phyloP scores from a whole-genome alignment of 441 rosid genomes.

The Erodium texanum region DNA sequence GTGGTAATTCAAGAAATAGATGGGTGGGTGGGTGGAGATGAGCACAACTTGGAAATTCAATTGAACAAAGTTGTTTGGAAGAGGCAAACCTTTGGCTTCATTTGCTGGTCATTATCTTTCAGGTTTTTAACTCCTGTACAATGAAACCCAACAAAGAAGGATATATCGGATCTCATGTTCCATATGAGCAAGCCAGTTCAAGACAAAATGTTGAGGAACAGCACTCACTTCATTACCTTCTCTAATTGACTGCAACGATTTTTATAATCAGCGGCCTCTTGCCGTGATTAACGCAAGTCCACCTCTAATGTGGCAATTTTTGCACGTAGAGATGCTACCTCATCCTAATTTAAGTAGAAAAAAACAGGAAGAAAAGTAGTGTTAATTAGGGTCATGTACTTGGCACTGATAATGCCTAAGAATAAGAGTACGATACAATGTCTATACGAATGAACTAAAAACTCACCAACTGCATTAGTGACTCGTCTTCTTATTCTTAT shows the following conservation, averaged over 20 bases:
- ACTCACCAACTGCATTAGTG: neutral
- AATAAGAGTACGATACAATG: neutral
- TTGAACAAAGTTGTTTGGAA: conserved; percentile 4
- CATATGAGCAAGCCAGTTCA: conserved; percentile 10
- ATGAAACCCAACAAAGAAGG: conserved; percentile 6
- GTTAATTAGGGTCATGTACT: neutral
- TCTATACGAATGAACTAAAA: neutral
- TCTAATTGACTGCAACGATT: conserved; percentile 52
- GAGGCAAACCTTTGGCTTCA: conserved; percentile 73
- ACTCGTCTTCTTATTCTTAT: neutral
- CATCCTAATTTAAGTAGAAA: conserved; percentile 47
- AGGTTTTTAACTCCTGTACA: conserved; percentile 72
- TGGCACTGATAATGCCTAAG: neutral
- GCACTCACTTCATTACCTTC: conserved; percentile 41
- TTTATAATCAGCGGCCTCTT: conserved; percentile 53
- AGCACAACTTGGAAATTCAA: conserved; percentile 6
- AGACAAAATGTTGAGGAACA: conserved; percentile 10
- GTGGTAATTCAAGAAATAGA: too few species aligned
- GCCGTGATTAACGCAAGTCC: conserved; percentile 64
- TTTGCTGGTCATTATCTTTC: conserved; percentile 73
- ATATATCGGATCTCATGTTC: conserved; percentile 2
- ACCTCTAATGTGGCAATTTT: conserved; percentile 69
- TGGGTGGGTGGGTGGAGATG: too few species aligned
- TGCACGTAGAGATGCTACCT: conserved; percentile 49
- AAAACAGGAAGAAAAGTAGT: conserved; percentile 12